Evolutionary conservation across 106 monocot genomes (phyloP).

Genomic region (Posidonia australis): DNA sequence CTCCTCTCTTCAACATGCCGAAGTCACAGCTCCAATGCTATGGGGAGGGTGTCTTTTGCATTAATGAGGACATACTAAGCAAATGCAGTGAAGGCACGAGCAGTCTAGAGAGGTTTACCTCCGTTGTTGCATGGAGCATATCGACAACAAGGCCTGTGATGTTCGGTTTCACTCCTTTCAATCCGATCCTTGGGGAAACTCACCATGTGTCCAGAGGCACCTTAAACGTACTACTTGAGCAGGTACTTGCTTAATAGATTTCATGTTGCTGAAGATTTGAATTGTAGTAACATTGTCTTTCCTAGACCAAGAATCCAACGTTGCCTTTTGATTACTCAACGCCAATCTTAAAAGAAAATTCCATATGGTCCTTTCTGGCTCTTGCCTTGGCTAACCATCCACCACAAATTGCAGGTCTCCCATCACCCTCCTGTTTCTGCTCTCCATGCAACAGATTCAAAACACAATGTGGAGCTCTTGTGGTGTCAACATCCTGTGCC

Average conservation of each 20-base stretch:
- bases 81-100: conserved; percentile 44
- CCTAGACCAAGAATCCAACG: too few relatives aligned
- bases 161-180: conserved; percentile 78
- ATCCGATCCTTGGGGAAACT: conserved; percentile 92
- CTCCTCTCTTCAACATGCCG: conserved; percentile 90
- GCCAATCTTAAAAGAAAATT: too few relatives aligned
- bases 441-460: conserved; percentile 65
- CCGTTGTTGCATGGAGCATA: conserved; percentile 80
- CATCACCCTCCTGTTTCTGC: conserved; percentile 89
- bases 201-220: conserved; percentile 78
- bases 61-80: conserved; percentile 39
- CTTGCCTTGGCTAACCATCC: too few relatives aligned
- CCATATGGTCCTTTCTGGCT: too few relatives aligned
- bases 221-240: conserved; percentile 79
- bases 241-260: conserved; percentile 25
- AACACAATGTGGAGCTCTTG: conserved; percentile 45
- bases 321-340: too few relatives aligned
- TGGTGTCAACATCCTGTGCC: conserved; percentile 77
- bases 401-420: conserved; percentile 37
- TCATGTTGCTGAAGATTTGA: too few relatives aligned
- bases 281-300: too few relatives aligned
- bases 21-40: conserved; percentile 95
- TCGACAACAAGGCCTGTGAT: conserved; percentile 66
- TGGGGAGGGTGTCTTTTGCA: conserved; percentile 73
- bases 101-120: conserved; percentile 56